These are phyloP conservation scores for Firmiana major DNA, from an alignment of 345 rosid species.

Conservation along the genomic window DNA sequence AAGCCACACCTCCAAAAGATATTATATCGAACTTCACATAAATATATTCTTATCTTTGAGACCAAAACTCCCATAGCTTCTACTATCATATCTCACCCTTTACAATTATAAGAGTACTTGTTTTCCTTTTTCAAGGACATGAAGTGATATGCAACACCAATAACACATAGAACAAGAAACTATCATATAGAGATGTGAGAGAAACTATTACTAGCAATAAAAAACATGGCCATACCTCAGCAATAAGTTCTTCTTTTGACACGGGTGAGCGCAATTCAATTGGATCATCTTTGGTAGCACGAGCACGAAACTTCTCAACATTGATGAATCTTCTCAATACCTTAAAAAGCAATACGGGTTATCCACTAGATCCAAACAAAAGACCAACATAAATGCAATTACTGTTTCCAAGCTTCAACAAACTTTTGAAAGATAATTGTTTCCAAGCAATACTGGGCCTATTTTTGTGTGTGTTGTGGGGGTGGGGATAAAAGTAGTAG, in stretches of 20 bases:
- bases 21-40: neutral
- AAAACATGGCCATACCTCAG: slow-evolving; percentile 26
- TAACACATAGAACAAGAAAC: neutral
- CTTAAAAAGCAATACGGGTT: slow-evolving; percentile 27
- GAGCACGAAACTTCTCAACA: slow-evolving; percentile 56
- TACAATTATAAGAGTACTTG: neutral
- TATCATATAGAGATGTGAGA: neutral
- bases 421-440: neutral
- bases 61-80: neutral
- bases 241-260: slow-evolving; percentile 63
- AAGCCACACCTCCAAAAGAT: neutral
- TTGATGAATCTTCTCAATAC: slow-evolving; percentile 58
- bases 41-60: neutral
- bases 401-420: slow-evolving; percentile 7
- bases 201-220: slow-evolving; percentile 2
- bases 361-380: neutral
- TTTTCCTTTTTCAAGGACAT: neutral
- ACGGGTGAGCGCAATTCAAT: slow-evolving; percentile 64
- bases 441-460: neutral
- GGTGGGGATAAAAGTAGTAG: too few species aligned
- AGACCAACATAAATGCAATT: neutral
- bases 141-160: neutral
- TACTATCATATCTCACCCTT: neutral
- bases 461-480: neutral
- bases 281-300: slow-evolving; percentile 70